phyloP scores from a whole-genome alignment of 495 filamentous ascomycete genomes.

The Xylaria sp. region DNA sequence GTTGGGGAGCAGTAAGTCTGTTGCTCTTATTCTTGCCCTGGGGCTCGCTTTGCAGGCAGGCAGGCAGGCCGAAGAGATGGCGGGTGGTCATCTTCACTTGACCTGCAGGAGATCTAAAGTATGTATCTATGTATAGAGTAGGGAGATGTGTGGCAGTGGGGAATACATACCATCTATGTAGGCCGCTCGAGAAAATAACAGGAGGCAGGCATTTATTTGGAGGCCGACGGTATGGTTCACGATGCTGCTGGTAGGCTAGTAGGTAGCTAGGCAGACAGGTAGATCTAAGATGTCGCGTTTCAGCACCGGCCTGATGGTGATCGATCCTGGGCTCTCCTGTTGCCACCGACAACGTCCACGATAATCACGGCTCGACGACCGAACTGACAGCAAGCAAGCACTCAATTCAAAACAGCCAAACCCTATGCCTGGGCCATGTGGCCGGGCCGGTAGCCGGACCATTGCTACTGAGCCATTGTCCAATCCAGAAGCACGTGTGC shows the following conservation, averaged over 20 bases:
- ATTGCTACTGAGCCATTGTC: constrained; percentile 9
- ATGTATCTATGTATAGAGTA: too few relatives aligned
- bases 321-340: neutral
- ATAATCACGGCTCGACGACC: neutral
- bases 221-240: constrained; percentile 10
- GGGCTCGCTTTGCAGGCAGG: neutral
- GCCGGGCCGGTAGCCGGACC: constrained; percentile 16
- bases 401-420: constrained; percentile 14
- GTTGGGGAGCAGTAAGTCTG: neutral
- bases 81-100: neutral
- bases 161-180: neutral
- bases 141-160: neutral
- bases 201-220: too few relatives aligned
- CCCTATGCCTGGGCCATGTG: neutral
- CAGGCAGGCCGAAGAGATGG: neutral
- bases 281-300: neutral
- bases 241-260: too few relatives aligned
- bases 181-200: neutral
- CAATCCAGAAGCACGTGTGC: neutral
- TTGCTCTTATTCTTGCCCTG: neutral
- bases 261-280: too few relatives aligned
- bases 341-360: neutral
- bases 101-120: neutral
- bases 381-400: constrained; percentile 15
- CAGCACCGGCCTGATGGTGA: neutral